phyloP scores from a whole-genome alignment of 495 filamentous ascomycete species.

The Penicillium soppii region DNA sequence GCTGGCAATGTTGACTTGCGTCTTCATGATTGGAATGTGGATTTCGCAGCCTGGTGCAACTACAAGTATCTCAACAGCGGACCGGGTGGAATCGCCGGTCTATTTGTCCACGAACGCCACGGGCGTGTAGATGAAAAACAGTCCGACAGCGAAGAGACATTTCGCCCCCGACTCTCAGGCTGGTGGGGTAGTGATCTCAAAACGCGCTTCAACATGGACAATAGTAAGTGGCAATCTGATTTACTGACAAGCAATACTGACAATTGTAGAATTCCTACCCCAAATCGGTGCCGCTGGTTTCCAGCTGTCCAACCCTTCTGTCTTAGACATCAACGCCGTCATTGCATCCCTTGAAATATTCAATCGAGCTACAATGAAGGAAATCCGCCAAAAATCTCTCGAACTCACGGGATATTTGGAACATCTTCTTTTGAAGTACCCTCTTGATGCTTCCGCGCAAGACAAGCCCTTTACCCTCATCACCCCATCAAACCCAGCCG shows the following conservation, averaged over 20 bases:
- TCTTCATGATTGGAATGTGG: slow-evolving; percentile 91
- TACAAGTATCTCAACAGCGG: slow-evolving; percentile 98
- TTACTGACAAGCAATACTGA: background rate
- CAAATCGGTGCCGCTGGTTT: slow-evolving; percentile 62
- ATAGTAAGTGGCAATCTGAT: slow-evolving; percentile 36
- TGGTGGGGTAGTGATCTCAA: slow-evolving; percentile 88
- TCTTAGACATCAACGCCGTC: slow-evolving; percentile 62
- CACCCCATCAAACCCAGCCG: slow-evolving; percentile 68
- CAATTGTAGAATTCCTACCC: slow-evolving; percentile 62
- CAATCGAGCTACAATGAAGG: slow-evolving; percentile 64
- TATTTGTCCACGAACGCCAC: slow-evolving; percentile 84
- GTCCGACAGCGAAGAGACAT: slow-evolving; percentile 32
- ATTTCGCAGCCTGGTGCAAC: slow-evolving; percentile 95
- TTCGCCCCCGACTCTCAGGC: slow-evolving; percentile 65
- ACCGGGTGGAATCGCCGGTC: slow-evolving; percentile 79
- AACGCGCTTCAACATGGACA: slow-evolving; percentile 77
- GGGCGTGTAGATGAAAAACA: slow-evolving; percentile 49
- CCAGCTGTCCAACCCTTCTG: slow-evolving; percentile 62
- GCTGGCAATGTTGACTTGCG: slow-evolving; percentile 83
- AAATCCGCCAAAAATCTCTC: slow-evolving; percentile 72
- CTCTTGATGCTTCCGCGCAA: slow-evolving; percentile 33
- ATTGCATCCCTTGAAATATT: slow-evolving; percentile 79
- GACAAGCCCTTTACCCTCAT: slow-evolving; percentile 68
- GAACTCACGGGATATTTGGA: slow-evolving; percentile 79
- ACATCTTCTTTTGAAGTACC: slow-evolving; percentile 53